phyloP scores from a whole-genome alignment of 176 grass and related monocot species.

The Aegilops umbellulata region DNA sequence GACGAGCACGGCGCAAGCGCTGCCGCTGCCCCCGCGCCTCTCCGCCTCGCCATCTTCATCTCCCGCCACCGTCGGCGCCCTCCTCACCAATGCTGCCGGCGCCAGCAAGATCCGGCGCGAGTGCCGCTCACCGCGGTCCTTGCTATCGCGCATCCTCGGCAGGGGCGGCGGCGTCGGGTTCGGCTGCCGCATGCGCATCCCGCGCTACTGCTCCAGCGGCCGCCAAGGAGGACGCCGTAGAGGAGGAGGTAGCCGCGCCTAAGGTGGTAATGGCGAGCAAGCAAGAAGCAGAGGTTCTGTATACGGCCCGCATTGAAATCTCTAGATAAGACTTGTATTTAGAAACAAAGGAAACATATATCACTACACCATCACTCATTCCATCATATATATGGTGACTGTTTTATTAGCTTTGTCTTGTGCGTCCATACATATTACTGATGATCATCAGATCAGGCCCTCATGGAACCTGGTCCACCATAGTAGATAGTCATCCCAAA shows the following conservation, averaged over 20 bases:
- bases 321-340: no score
- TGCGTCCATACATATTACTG: no score
- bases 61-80: constrained; percentile 5
- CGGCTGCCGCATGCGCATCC: constrained; percentile 38
- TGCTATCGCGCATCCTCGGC: constrained; percentile 53
- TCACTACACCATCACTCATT: no score
- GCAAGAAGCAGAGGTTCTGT: neutral
- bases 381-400: neutral
- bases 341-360: no score
- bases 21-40: neutral
- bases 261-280: neutral
- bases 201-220: constrained; percentile 24
- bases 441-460: neutral
- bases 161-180: constrained; percentile 13
- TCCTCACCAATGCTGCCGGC: neutral
- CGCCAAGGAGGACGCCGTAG: constrained; percentile 7
- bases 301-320: no score
- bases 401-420: neutral
- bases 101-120: neutral
- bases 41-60: neutral
- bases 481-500: neutral
- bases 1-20: neutral
- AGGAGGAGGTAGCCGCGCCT: neutral
- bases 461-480: constrained; percentile 18
- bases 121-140: constrained; percentile 26